Percentiles rank a stretch among this genome's conserved stretches.
Conservation (phyloP, 352 stramenopile species). For the Phytopythium helicoides region DNA sequence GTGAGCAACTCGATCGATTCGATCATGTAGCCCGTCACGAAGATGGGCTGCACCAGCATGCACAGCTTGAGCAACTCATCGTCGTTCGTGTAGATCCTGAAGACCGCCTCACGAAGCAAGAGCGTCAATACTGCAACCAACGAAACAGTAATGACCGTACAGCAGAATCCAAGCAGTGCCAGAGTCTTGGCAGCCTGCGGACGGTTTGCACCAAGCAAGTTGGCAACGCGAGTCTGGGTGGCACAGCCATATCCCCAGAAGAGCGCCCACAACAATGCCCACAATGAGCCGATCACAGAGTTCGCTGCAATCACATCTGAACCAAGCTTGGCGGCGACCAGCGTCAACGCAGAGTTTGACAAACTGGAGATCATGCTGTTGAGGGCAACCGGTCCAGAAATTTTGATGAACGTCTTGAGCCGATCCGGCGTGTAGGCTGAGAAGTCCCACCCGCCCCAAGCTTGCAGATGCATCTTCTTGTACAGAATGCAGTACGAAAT, state of each 20-base stretch:
- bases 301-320: constrained; percentile 55
- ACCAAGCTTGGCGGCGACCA: constrained; percentile 51
- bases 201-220: constrained; percentile 52
- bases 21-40: constrained; percentile 25
- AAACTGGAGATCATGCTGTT: constrained; percentile 48
- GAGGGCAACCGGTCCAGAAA: constrained; percentile 38
- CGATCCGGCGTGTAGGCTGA: constrained; percentile 37
- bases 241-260: constrained; percentile 68
- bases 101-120: constrained; percentile 20
- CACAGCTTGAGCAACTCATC: constrained; percentile 23
- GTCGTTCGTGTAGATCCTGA: constrained; percentile 31
- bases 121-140: constrained; percentile 30
- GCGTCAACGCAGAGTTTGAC: constrained; percentile 43
- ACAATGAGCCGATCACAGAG: constrained; percentile 25
- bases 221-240: constrained; percentile 58
- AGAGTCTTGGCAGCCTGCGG: constrained; percentile 45
- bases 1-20: constrained; percentile 33
- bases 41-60: constrained; percentile 26
- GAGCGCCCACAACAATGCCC: constrained; percentile 41
- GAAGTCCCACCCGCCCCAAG: constrained; percentile 51
- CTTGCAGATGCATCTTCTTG: constrained; percentile 57
- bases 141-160: constrained; percentile 34
- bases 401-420: constrained; percentile 43
- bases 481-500: constrained; percentile 59
- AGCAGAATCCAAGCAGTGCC: constrained; percentile 40